phyloP scores from a whole-genome alignment of 2,329 filamentous ascomycete species.

The Dactylellina parvicollis region DNA sequence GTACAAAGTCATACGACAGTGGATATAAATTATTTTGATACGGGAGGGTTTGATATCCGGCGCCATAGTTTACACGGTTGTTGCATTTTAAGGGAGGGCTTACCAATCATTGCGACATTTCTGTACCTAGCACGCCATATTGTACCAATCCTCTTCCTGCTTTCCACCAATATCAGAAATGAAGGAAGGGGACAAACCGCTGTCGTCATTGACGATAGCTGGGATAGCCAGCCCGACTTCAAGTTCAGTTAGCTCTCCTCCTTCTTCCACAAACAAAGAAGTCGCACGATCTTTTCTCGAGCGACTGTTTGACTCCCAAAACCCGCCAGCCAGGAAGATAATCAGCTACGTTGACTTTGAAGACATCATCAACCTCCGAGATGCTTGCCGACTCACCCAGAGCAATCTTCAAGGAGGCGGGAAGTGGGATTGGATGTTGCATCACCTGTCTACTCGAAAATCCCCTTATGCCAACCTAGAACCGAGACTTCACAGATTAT shows the following conservation, averaged over 20 bases:
- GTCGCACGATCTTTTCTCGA: constrained; percentile 20
- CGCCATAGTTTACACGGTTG: constrained; percentile 2
- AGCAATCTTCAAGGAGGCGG: constrained; percentile 28
- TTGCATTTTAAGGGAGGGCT: constrained; percentile 35
- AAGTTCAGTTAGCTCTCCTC: constrained; percentile 32
- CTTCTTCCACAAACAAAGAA: background rate
- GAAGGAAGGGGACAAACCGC: constrained; percentile 30
- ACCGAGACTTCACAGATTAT: constrained; percentile 17
- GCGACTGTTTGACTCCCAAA: constrained; percentile 35
- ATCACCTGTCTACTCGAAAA: constrained; percentile 32
- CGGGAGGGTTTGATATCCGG: no score
- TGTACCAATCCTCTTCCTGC: constrained; percentile 27
- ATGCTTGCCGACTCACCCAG: constrained; percentile 26
- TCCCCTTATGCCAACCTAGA: constrained; percentile 22
- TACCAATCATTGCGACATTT: constrained; percentile 54
- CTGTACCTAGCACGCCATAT: constrained; percentile 51
- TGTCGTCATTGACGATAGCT: constrained; percentile 42
- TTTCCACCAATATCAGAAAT: constrained; percentile 26
- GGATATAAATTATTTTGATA: no score
- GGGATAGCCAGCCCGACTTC: constrained; percentile 31
- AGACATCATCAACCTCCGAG: constrained; percentile 46
- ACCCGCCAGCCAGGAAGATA: constrained; percentile 40
- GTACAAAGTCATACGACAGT: constrained; percentile 24
- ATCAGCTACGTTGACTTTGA: constrained; percentile 47
- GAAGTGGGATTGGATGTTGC: constrained; percentile 48